Conservation (phyloP, 805 yeast genomes). For the Candida montana region DNA sequence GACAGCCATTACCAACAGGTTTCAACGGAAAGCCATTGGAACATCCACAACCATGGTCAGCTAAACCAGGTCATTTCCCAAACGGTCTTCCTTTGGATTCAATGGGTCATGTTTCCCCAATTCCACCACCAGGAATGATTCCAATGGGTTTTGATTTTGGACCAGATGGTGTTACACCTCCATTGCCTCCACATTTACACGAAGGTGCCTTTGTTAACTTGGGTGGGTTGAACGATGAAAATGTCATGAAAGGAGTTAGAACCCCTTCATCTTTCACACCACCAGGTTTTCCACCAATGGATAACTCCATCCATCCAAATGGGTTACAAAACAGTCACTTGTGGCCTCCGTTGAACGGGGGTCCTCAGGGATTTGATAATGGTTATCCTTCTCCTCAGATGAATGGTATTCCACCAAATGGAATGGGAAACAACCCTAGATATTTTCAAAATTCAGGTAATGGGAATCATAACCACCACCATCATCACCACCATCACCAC, state of each 20-base stretch:
- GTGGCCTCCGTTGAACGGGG: constrained; percentile 22
- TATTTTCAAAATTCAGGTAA: constrained; percentile 14
- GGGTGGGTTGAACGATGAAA: constrained; percentile 13
- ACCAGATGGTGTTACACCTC: constrained; percentile 20
- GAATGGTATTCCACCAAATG: constrained; percentile 10
- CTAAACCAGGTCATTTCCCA: constrained; percentile 20
- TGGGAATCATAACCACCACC: constrained; percentile 10
- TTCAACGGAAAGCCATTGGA: constrained; percentile 16
- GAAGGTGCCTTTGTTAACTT: constrained; percentile 11
- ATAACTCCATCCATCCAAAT: constrained; percentile 9
- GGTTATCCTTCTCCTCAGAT: constrained; percentile 5
- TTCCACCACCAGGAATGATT: constrained; percentile 24
- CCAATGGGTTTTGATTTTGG: constrained; percentile 23
- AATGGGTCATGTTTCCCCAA: constrained; percentile 20
- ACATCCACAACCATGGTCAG: constrained; percentile 20
- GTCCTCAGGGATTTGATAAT: constrained; percentile 16
- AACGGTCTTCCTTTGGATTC: constrained; percentile 12
- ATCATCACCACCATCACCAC: constrained; percentile 10
- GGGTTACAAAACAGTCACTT: constrained; percentile 19
- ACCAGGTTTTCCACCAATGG: constrained; percentile 6
- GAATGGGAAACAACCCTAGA: constrained; percentile 12
- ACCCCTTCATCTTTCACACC: constrained; percentile 9
- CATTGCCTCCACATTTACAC: constrained; percentile 13
- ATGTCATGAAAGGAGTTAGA: constrained; percentile 7
- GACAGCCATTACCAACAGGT: constrained; percentile 22